phyloP scores from a whole-genome alignment of 2,329 filamentous ascomycete genomes.

The Metarhizium album region DNA sequence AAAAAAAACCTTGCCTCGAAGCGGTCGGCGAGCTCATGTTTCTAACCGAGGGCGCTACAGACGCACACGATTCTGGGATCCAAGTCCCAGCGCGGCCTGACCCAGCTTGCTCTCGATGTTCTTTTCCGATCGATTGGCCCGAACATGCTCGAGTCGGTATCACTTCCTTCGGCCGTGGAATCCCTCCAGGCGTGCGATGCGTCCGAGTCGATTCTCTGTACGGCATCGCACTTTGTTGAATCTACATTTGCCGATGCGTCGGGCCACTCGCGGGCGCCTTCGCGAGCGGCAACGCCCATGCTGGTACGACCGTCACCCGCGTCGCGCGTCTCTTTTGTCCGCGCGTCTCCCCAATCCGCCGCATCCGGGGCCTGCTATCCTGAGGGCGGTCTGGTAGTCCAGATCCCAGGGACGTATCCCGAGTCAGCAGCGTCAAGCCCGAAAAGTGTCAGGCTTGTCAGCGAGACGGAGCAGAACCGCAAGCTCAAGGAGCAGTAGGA shows the following conservation, averaged over 20 bases:
- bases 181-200: conserved; percentile 68
- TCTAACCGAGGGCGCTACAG: conserved; percentile 31
- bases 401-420: conserved; percentile 21
- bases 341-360: conserved; percentile 5
- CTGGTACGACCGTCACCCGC: conserved; percentile 43
- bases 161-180: conserved; percentile 52
- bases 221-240: conserved; percentile 69
- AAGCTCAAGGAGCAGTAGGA: conserved; percentile 20
- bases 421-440: conserved; percentile 21
- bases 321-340: conserved; percentile 23
- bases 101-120: conserved; percentile 82
- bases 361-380: background rate
- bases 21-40: too few species aligned
- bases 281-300: conserved; percentile 60
- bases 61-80: conserved; percentile 94
- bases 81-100: conserved; percentile 74
- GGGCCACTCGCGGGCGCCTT: conserved; percentile 46
- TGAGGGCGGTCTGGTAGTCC: conserved; percentile 10
- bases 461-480: conserved; percentile 14
- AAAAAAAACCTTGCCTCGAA: too few species aligned
- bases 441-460: conserved; percentile 35
- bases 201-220: conserved; percentile 68
- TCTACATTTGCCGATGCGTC: conserved; percentile 58
- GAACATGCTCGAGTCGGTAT: conserved; percentile 54
- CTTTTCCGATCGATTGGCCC: conserved; percentile 72